phyloP scores from a whole-genome alignment of 371 early-diverging fungal genomes.

The Mucor circinelloides region DNA sequence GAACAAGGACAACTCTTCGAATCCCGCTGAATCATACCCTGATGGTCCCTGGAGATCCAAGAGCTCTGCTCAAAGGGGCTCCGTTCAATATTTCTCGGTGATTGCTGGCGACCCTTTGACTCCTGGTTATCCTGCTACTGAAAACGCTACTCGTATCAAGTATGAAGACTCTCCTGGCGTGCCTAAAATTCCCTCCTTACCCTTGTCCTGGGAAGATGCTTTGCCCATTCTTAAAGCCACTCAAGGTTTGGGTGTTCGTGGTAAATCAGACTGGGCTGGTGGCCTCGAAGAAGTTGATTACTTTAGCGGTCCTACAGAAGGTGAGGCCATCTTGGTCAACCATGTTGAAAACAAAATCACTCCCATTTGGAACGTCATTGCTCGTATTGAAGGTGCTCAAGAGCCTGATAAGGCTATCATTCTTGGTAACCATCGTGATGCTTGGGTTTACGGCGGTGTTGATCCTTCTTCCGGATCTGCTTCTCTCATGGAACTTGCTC shows the following conservation, averaged over 20 bases:
- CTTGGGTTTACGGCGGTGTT: slow-evolving; percentile 73
- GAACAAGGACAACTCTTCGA: slow-evolving; percentile 19
- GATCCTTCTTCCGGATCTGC: slow-evolving; percentile 72
- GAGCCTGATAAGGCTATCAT: slow-evolving; percentile 54
- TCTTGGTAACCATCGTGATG: slow-evolving; percentile 67
- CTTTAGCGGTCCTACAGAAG: slow-evolving; percentile 60
- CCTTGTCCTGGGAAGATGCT: slow-evolving; percentile 71
- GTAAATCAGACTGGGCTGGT: slow-evolving; percentile 52
- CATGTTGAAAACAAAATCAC: slow-evolving; percentile 55
- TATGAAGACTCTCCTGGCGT: slow-evolving; percentile 50
- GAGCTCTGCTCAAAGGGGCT: slow-evolving; percentile 69
- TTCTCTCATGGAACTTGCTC: slow-evolving; percentile 61
- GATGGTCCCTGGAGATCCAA: slow-evolving; percentile 69
- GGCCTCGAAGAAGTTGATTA: slow-evolving; percentile 54
- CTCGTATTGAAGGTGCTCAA: slow-evolving; percentile 59
- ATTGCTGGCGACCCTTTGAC: slow-evolving; percentile 71
- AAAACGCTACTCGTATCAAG: slow-evolving; percentile 55
- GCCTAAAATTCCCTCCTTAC: slow-evolving; percentile 69
- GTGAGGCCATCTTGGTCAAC: slow-evolving; percentile 58
- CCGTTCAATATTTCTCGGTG: slow-evolving; percentile 53
- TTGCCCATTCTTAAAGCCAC: slow-evolving; percentile 58
- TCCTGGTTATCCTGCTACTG: slow-evolving; percentile 62
- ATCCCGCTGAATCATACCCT: slow-evolving; percentile 60
- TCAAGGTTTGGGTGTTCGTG: slow-evolving; percentile 45
- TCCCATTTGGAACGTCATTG: slow-evolving; percentile 71